Conservation (phyloP, 768 basidiomycete genomes). For the Sporobolomyces roseus region DNA sequence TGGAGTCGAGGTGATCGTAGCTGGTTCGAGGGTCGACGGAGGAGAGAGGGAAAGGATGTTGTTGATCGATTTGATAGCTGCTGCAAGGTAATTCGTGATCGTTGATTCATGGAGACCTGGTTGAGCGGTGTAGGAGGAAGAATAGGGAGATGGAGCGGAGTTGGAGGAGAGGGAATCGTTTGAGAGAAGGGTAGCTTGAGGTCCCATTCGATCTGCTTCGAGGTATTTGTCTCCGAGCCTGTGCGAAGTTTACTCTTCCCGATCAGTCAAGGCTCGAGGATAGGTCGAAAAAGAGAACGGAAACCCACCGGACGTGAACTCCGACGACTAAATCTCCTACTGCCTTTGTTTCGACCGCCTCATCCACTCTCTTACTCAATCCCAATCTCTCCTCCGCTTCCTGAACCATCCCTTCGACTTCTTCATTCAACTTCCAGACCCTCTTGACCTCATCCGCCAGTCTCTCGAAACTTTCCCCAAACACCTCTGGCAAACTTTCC, state of each 20-base stretch:
- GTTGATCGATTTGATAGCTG: conserved; percentile 23
- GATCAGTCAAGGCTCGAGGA: background rate
- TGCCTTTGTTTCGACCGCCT: conserved; percentile 6
- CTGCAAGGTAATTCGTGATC: conserved; percentile 24
- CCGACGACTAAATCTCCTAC: conserved; percentile 28
- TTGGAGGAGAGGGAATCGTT: background rate
- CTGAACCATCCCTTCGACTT: background rate
- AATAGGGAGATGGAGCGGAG: background rate
- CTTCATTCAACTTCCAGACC: conserved; percentile 21
- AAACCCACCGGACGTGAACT: conserved; percentile 32
- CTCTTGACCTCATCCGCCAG: conserved; percentile 7
- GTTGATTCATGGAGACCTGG: conserved; percentile 14
- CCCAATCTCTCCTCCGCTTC: background rate
- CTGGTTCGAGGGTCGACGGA: background rate
- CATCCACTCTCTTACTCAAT: background rate
- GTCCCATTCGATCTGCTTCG: conserved; percentile 27
- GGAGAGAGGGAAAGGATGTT: conserved; percentile 1
- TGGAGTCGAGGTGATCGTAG: background rate
- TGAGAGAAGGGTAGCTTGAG: background rate
- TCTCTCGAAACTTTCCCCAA: conserved; percentile 23
- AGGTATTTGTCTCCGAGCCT: conserved; percentile 40
- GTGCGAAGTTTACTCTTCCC: background rate
- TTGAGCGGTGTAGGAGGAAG: background rate
- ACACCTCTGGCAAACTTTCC: conserved; percentile 23
- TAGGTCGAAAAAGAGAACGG: background rate